Evolutionary conservation across 371 early-diverging fungal genomes (phyloP).

Genomic region (Ecytonucleospora hepatopenaei): DNA sequence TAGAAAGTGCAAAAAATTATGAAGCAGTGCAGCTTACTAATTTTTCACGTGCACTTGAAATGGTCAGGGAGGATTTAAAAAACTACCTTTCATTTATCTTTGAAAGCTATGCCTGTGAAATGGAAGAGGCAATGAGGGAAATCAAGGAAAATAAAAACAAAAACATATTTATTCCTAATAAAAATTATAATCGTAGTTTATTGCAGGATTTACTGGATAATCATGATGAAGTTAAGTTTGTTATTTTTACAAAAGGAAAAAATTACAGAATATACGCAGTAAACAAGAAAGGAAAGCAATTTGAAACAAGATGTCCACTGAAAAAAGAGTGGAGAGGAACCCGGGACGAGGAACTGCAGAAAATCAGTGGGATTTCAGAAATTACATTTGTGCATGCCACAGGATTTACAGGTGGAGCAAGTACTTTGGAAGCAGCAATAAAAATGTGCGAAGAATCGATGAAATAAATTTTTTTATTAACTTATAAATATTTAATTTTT

Average conservation of each 20-base stretch:
- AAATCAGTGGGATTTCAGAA: conserved; percentile 64
- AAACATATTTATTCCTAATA: conserved; percentile 21
- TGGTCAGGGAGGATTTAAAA: conserved; percentile 44
- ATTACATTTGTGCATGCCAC: conserved; percentile 83
- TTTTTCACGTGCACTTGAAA: conserved; percentile 36
- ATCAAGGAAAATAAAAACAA: conserved; percentile 3
- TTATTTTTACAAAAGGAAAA: conserved; percentile 18
- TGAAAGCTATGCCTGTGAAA: conserved; percentile 7
- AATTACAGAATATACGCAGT: conserved; percentile 59
- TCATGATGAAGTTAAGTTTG: conserved; percentile 27
- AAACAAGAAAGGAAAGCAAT: conserved; percentile 64
- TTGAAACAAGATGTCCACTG: conserved; percentile 72
- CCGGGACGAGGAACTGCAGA: conserved; percentile 70
- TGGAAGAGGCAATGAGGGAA: conserved; percentile 11
- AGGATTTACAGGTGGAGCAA: conserved; percentile 60
- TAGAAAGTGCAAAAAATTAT: neutral
- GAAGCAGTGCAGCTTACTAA: conserved; percentile 10
- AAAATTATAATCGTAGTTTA: conserved; percentile 1
- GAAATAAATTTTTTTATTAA: neutral
- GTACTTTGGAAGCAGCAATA: conserved; percentile 40
- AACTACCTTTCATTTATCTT: conserved; percentile 21
- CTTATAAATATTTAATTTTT: neutral
- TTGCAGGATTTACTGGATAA: conserved; percentile 29
- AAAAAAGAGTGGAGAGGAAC: conserved; percentile 84
- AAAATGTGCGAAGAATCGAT: conserved; percentile 35